Base-by-base conservation (phyloP, 345 rosid species). In the Lumnitzera littorea region DNA sequence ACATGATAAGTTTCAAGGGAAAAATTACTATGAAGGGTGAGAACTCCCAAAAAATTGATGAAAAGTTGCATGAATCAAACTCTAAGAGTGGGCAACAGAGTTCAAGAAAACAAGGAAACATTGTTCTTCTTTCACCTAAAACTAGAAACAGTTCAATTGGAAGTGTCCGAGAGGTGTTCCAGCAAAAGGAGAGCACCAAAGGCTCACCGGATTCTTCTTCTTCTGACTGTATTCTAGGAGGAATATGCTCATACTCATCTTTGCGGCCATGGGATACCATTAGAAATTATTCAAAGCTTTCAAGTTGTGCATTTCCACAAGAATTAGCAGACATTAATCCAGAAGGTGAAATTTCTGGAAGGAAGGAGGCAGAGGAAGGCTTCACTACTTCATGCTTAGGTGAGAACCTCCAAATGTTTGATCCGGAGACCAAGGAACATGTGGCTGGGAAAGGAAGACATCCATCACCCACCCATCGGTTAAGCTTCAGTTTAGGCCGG, bases 401-500 rank as follows among this genome's bases (percentile, higher is more conserved):
- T 62, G 84, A 75, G 51, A 74, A 73, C 60, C 58, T 72, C n/a
- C 78, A 61, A 70, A 55, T 31, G 10, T 59, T 71, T 54, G 77
- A 82, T 65, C 87, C 68, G 63, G 85, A 83, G 66, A 46, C 74
- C 27, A 65, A 51, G 2, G 78, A 74, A 62, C 52, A 61, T 24
- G 76, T 62, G n/a, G 56, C 70, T 31, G 66, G 59, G 60, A 84
- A 69, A 82, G 67, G 73, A 69, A 80, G 86, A 65, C 76, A 70
- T 51, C 65, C 60, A 15, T 82, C 96, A 55, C 86, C 96, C 48
- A 82, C 70, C 72, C 80, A 78, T 50, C 78, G 96, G 53, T 86
- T 84, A 73, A 86, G 95, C 83, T 86, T 88, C 69, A 90, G 87
- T 79, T 76, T 92, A 24, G 74, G 89, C 56, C 80, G 76, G 63